These are phyloP conservation scores for Colletotrichum abscissum DNA, from an alignment of 2,329 filamentous ascomycete genomes.

Conservation along the genomic window DNA sequence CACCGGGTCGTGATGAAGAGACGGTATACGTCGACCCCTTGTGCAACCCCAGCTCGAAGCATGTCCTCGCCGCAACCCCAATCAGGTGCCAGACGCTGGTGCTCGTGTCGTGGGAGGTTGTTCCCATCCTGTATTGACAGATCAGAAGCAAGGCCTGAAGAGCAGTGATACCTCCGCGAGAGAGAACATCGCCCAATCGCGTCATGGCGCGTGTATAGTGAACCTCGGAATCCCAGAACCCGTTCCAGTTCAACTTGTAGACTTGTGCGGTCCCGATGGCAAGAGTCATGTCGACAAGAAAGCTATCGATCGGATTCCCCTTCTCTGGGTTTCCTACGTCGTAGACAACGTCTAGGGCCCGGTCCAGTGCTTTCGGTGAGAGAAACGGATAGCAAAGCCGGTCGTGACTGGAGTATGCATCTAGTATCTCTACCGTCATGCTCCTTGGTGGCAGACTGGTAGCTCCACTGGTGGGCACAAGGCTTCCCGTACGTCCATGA, in stretches of 20 bases:
- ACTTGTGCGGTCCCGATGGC: slow-evolving; percentile 56
- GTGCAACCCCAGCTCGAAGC: slow-evolving; percentile 54
- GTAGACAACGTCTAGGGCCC: slow-evolving; percentile 45
- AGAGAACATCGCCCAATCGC: slow-evolving; percentile 50
- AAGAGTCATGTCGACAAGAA: slow-evolving; percentile 55
- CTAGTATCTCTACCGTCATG: slow-evolving; percentile 49
- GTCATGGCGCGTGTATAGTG: slow-evolving; percentile 52
- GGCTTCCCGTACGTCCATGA: slow-evolving; percentile 1
- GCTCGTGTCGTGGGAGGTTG: slow-evolving; percentile 49
- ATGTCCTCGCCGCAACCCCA: slow-evolving; percentile 53
- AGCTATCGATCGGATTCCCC: slow-evolving; percentile 45
- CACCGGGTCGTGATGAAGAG: background rate
- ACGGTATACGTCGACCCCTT: slow-evolving; percentile 48
- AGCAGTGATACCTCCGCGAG: slow-evolving; percentile 47
- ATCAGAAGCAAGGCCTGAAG: slow-evolving; percentile 55
- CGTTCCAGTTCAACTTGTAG: slow-evolving; percentile 57
- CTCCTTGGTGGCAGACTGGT: slow-evolving; percentile 45
- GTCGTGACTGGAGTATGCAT: slow-evolving; percentile 55
- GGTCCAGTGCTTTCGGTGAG: slow-evolving; percentile 42
- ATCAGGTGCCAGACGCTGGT: slow-evolving; percentile 58
- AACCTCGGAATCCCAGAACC: slow-evolving; percentile 53
- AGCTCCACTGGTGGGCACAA: slow-evolving; percentile 5
- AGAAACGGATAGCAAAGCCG: slow-evolving; percentile 56
- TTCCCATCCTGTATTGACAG: slow-evolving; percentile 55
- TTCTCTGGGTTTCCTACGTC: slow-evolving; percentile 38